Base-by-base conservation (phyloP, 768 basidiomycete species). In the Leccinum truebloodii region DNA sequence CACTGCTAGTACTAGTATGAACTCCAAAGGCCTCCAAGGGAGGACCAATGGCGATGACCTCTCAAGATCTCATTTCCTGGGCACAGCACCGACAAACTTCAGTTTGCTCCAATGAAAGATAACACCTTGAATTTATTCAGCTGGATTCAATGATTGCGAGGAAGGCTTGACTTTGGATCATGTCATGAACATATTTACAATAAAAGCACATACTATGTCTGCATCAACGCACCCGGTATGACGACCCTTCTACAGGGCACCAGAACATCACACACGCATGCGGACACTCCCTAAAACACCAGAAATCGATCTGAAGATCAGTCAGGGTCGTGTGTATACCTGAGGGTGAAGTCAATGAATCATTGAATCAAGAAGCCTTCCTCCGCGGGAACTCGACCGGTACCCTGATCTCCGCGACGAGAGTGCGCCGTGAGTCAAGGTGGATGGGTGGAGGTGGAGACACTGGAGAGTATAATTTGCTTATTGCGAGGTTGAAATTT, bases 1-100 rank as follows among this genome's bases (percentile, higher is more conserved):
- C 58, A 10, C 44, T 44, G 30, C 30, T 9, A 8, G 16, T 41
- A 41, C 41, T 44, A 35, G 35, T 35, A 44, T 18, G n/a, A 44
- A 10, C 41, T 44, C n/a, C 41, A 44, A n/a, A 44, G n/a, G 41
- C 41, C n/a, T 30, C 34, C 52, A 46, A 57, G 22, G 6, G 46
- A 35, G 41, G 30, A 18, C 64, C 53, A 67, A 59, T 67, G 12
- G 60, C 49, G 2, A 28, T 49, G n/a, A 4, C 4, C 2, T 49
- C 65, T 63, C 20, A 14, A 14, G 34, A 34, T 34, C 34, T 34
- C 34, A 46, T 44, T 4, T n/a, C 9, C 41, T 44, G n/a, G 10
- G 59, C 26, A 55, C 22, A 59, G n/a, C 14, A 28, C 13, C n/a
- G 28, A 51, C 20, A 32, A 24, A 24, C 13, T 35, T 41, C 5